These are phyloP conservation scores for Trichomonas vaginalis DNA, from an alignment of 208 protist species.

Conservation along the genomic window DNA sequence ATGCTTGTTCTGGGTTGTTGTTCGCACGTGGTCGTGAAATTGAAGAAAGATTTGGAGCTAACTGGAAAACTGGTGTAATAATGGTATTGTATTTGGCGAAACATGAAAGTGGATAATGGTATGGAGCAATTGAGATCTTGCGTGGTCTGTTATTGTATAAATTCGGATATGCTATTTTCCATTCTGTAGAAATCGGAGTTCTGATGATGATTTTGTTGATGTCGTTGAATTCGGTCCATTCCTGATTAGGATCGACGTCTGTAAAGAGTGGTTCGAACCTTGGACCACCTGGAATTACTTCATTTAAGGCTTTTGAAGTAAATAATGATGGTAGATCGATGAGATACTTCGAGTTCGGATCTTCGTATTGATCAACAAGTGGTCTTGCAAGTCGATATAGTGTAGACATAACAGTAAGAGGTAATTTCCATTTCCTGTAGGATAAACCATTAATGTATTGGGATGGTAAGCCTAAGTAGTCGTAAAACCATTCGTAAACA, in stretches of 20 bases:
- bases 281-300: slow-evolving; percentile 95
- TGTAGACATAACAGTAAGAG: slow-evolving; percentile 75
- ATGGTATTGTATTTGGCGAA: slow-evolving; percentile 39
- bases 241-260: slow-evolving; percentile 55
- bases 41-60: not conserved
- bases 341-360: slow-evolving; percentile 97
- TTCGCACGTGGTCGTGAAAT: too few species aligned
- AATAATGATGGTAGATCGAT: slow-evolving; percentile 97
- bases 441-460: slow-evolving; percentile 65
- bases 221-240: slow-evolving; percentile 99
- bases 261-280: slow-evolving; percentile 87
- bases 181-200: slow-evolving; percentile 84
- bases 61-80: not conserved
- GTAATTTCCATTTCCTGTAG: slow-evolving; percentile 80
- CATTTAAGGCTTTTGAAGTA: slow-evolving; percentile 95
- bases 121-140: slow-evolving; percentile 63
- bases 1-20: not conserved
- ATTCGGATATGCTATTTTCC: slow-evolving; percentile 96
- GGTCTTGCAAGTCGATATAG: slow-evolving; percentile 70
- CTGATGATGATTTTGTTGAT: slow-evolving; percentile 98
- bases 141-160: slow-evolving; percentile 91
- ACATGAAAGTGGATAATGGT: slow-evolving; percentile 60
- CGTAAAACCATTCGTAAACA: slow-evolving; percentile 75
- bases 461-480: slow-evolving; percentile 34
- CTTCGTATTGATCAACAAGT: slow-evolving; percentile 64